Evolutionary conservation across 441 rosid genomes (phyloP).

Genomic region (Brassica hybrid): DNA sequence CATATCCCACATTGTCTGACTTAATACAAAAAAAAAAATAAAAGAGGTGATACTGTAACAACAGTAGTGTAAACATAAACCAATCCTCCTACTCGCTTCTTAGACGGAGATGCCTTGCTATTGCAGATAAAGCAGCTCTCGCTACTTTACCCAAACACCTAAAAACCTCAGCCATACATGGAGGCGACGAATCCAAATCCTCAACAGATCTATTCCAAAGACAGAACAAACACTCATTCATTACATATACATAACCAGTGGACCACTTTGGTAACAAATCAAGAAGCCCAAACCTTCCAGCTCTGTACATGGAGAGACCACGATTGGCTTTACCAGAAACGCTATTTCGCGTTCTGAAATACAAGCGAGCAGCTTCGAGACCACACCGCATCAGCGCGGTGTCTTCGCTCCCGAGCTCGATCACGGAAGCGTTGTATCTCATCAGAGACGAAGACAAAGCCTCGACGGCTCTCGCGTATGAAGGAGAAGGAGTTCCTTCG

Average conservation of each 20-base stretch:
- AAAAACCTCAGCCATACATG: conserved; percentile 92
- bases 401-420: conserved; percentile 79
- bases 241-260: neutral
- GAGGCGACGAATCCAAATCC: conserved; percentile 93
- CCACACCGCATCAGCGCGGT: conserved; percentile 80
- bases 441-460: conserved; percentile 76
- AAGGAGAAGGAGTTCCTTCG: conserved; percentile 74
- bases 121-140: conserved; percentile 81
- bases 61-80: conserved; percentile 3
- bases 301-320: conserved; percentile 78
- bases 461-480: conserved; percentile 78
- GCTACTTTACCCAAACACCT: conserved; percentile 96
- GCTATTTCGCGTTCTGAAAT: conserved; percentile 57
- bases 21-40: conserved; percentile 4
- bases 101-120: conserved; percentile 92
- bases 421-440: conserved; percentile 82
- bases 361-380: conserved; percentile 78
- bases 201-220: conserved; percentile 67
- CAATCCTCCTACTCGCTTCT: conserved; percentile 83
- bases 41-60: conserved; percentile 7
- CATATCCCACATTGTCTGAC: conserved; percentile 30
- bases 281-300: conserved; percentile 69
- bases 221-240: neutral
- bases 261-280: neutral
- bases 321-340: conserved; percentile 60